phyloP scores from a whole-genome alignment of 2,329 filamentous ascomycete genomes.

The Nigrospora osmanthi region DNA sequence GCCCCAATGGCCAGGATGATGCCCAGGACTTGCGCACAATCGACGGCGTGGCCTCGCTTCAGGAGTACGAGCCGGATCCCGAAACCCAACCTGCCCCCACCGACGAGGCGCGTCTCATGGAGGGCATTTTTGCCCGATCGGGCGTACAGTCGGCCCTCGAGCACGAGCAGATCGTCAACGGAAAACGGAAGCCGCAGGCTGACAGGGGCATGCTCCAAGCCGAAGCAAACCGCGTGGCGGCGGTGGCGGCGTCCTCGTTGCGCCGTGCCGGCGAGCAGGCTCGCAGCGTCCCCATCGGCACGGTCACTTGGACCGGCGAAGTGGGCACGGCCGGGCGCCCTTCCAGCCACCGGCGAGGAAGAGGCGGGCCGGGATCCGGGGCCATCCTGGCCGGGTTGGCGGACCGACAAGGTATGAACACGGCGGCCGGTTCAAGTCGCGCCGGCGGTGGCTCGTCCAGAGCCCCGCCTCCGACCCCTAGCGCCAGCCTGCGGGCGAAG shows the following conservation, averaged over 20 bases:
- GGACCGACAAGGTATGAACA: constrained; percentile 40
- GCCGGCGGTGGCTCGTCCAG: constrained; percentile 1
- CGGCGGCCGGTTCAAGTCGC: neutral
- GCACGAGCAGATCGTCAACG: constrained; percentile 84
- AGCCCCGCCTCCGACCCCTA: constrained; percentile 23
- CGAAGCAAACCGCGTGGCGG: constrained; percentile 74
- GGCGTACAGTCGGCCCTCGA: constrained; percentile 87
- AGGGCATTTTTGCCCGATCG: constrained; percentile 79
- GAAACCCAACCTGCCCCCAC: constrained; percentile 35
- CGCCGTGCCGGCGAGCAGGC: constrained; percentile 67
- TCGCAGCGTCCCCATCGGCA: constrained; percentile 66
- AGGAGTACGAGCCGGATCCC: constrained; percentile 33
- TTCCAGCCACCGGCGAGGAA: constrained; percentile 39
- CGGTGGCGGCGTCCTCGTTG: constrained; percentile 69
- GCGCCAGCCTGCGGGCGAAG: constrained; percentile 36
- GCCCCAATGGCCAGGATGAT: constrained; percentile 11
- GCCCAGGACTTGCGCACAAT: constrained; percentile 23
- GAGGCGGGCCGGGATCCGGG: constrained; percentile 43
- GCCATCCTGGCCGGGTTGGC: constrained; percentile 50
- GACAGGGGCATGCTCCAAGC: constrained; percentile 72
- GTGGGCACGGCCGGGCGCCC: constrained; percentile 71
- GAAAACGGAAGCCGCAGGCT: constrained; percentile 61
- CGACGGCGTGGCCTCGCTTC: constrained; percentile 19
- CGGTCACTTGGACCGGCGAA: constrained; percentile 89
- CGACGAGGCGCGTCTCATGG: constrained; percentile 72